Conservation (phyloP, 2,329 filamentous ascomycete species). For the Simplicillium sp. region DNA sequence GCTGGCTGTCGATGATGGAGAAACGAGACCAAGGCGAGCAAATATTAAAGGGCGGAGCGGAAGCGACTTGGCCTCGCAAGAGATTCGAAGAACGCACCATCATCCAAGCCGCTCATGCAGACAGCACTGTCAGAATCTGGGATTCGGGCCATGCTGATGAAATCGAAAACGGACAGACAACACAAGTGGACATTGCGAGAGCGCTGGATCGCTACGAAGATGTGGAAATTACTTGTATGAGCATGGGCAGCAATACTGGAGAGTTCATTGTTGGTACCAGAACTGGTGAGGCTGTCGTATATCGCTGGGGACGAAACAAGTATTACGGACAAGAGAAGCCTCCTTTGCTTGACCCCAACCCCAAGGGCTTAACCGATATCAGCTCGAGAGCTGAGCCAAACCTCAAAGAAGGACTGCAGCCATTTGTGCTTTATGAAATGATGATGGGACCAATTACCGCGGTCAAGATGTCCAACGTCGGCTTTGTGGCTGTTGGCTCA, state of each 20-base stretch:
- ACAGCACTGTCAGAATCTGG: constrained; percentile 88
- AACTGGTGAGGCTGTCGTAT: constrained; percentile 78
- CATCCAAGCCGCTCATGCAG: constrained; percentile 77
- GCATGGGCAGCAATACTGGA: constrained; percentile 68
- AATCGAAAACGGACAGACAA: constrained; percentile 71
- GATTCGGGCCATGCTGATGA: constrained; percentile 88
- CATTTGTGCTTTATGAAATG: constrained; percentile 73
- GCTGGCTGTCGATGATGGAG: constrained; percentile 90
- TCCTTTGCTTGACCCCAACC: constrained; percentile 43
- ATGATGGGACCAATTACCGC: constrained; percentile 73
- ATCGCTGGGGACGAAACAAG: constrained; percentile 77
- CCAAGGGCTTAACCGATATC: constrained; percentile 68
- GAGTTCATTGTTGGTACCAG: constrained; percentile 77
- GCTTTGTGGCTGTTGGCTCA: constrained; percentile 82
- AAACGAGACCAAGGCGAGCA: constrained; percentile 68
- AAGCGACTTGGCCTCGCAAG: constrained; percentile 59
- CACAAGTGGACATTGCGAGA: constrained; percentile 81
- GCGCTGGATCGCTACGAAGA: constrained; percentile 72
- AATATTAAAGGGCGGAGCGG: constrained; percentile 70
- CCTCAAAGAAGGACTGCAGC: constrained; percentile 73
- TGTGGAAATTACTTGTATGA: constrained; percentile 69
- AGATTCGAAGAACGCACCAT: constrained; percentile 77
- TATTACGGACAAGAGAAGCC: constrained; percentile 54
- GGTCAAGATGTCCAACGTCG: constrained; percentile 79
- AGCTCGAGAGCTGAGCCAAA: constrained; percentile 58